These are phyloP conservation scores for Psilocybe azurescens DNA, from an alignment of 768 basidiomycete genomes.

Conservation along the genomic window DNA sequence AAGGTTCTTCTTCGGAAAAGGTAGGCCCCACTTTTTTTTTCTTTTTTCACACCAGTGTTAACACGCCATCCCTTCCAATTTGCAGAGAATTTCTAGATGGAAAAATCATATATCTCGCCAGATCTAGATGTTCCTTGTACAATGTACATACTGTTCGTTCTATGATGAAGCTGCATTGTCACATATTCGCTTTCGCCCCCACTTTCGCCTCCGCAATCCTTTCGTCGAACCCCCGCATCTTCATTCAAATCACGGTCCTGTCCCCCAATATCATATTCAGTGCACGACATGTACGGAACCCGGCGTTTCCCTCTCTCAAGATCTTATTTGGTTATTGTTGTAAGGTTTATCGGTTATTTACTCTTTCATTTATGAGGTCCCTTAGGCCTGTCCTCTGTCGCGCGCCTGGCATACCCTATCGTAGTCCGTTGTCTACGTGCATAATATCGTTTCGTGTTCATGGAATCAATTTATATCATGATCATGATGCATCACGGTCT, in stretches of 20 bases:
- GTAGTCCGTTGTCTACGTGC: constrained; percentile 12
- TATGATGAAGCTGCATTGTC: constrained; percentile 1
- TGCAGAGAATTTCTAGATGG: constrained; percentile 40
- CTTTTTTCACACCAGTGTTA: neutral
- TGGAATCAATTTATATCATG: neutral
- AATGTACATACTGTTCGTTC: neutral
- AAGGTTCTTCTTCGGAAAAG: constrained; percentile 91
- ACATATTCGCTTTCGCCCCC: neutral
- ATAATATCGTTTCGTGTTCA: neutral
- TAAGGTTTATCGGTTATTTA: constrained; percentile 2
- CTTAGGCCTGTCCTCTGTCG: neutral
- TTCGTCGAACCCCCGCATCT: neutral
- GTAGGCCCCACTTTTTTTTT: constrained; percentile 41
- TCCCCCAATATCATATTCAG: neutral
- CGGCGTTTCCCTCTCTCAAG: neutral
- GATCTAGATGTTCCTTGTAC: neutral
- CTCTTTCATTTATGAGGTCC: neutral
- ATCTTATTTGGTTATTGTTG: constrained; percentile 9
- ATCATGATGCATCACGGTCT: no score
- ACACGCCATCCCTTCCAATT: neutral
- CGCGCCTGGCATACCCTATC: neutral
- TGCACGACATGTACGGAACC: neutral
- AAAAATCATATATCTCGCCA: neutral
- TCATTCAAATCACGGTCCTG: neutral
- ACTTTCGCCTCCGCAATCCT: neutral